phyloP scores from a whole-genome alignment of 768 basidiomycete genomes.

The Mycena floridula region DNA sequence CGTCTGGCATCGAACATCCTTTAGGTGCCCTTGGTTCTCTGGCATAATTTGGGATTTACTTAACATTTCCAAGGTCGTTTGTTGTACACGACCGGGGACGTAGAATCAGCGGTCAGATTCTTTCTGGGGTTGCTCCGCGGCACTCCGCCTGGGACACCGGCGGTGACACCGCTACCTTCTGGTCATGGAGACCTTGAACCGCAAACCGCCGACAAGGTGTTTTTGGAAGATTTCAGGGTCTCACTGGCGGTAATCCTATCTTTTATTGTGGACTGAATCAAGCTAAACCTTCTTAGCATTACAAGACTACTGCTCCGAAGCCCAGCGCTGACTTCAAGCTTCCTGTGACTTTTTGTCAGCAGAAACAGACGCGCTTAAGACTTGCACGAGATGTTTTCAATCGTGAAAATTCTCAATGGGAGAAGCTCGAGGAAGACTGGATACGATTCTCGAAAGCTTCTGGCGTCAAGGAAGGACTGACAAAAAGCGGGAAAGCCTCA shows the following conservation, averaged over 20 bases:
- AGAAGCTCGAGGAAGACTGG: constrained; percentile 63
- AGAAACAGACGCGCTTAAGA: constrained; percentile 49
- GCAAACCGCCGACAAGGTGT: constrained; percentile 53
- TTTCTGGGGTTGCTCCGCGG: constrained; percentile 71
- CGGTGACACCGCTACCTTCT: constrained; percentile 7
- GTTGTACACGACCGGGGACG: constrained; percentile 86
- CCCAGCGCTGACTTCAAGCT: constrained; percentile 46
- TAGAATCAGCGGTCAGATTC: constrained; percentile 65
- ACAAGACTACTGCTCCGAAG: constrained; percentile 52
- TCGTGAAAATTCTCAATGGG: constrained; percentile 50
- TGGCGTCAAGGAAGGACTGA: constrained; percentile 49
- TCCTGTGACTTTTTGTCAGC: constrained; percentile 62
- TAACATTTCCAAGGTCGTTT: constrained; percentile 56
- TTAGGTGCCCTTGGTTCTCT: constrained; percentile 40
- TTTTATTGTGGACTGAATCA: background rate
- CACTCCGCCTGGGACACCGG: constrained; percentile 14
- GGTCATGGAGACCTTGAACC: constrained; percentile 22
- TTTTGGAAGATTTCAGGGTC: constrained; percentile 82
- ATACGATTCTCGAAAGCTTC: constrained; percentile 45
- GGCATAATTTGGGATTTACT: constrained; percentile 3
- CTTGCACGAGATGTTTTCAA: constrained; percentile 43
- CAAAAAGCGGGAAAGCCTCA: constrained; percentile 49
- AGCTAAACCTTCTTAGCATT: constrained; percentile 46
- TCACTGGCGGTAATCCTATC: constrained; percentile 65
- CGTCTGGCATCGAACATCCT: constrained; percentile 74